Conservation (phyloP, 257 asterid genomes). For the Ballota nigra region DNA sequence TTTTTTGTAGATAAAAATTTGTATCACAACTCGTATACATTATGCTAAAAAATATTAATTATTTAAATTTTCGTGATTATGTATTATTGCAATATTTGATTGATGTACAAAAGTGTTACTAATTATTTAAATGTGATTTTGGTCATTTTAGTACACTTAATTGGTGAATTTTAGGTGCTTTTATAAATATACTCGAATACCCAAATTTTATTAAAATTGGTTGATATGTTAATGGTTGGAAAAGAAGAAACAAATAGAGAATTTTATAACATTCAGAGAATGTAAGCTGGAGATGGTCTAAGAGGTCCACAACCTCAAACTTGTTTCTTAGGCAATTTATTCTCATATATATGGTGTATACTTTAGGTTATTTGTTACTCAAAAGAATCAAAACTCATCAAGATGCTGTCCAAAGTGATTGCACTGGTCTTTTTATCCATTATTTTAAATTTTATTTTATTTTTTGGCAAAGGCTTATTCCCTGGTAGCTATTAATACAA, state of each 20-base stretch:
- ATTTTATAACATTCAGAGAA: too few relatives aligned
- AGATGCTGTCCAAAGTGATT: not conserved
- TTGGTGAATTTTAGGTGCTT: not conserved
- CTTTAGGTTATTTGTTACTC: not conserved
- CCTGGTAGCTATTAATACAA: not conserved
- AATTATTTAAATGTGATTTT: not conserved
- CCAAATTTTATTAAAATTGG: not conserved
- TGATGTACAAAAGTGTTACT: too few relatives aligned
- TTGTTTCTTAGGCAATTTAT: not conserved
- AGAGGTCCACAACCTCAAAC: not conserved
- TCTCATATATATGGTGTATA: not conserved
- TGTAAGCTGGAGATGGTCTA: not conserved
- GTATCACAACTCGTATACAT: too few relatives aligned
- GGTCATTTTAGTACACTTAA: not conserved
- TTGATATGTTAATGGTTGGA: not conserved
- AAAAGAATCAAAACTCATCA: not conserved
- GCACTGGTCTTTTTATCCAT: too few relatives aligned
- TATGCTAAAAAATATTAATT: too few relatives aligned
- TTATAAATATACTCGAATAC: not conserved
- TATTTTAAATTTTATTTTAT: too few relatives aligned
- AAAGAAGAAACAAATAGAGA: not conserved
- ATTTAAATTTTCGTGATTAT: too few relatives aligned
- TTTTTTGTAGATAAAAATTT: too few relatives aligned
- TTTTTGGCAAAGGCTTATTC: not conserved
- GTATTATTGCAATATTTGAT: too few relatives aligned